These are phyloP conservation scores for Chaetoceros tenuissimus DNA, from an alignment of 108 stramenopile genomes.

Conservation along the genomic window DNA sequence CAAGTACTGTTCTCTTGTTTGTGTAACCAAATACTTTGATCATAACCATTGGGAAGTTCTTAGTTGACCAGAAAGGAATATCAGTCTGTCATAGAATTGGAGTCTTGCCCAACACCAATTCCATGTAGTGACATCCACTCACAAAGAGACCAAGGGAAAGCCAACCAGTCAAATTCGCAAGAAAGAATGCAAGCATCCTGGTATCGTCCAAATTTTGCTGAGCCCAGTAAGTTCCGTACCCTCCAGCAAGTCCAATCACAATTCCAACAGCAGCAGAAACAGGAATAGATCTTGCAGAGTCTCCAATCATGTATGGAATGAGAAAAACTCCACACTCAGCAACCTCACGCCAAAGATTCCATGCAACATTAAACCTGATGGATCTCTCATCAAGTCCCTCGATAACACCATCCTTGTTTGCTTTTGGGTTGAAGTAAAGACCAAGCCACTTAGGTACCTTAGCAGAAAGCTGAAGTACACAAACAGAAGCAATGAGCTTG, in stretches of 20 bases:
- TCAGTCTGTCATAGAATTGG: conserved; percentile 39
- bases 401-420: conserved; percentile 14
- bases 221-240: conserved; percentile 46
- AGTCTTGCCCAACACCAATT: conserved; percentile 50
- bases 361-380: conserved; percentile 78
- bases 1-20: conserved; percentile 48
- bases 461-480: conserved; percentile 58
- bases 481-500: conserved; percentile 66
- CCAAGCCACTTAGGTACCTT: conserved; percentile 75
- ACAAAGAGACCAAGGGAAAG: conserved; percentile 64
- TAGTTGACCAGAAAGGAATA: conserved; percentile 38
- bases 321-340: conserved; percentile 78
- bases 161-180: conserved; percentile 36
- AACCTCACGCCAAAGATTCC: conserved; percentile 84
- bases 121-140: conserved; percentile 63
- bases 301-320: conserved; percentile 70
- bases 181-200: conserved; percentile 44
- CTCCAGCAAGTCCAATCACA: conserved; percentile 36
- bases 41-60: conserved; percentile 62
- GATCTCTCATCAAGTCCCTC: conserved; percentile 40
- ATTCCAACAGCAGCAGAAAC: conserved; percentile 56
- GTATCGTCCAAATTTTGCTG: conserved; percentile 51
- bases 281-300: conserved; percentile 52
- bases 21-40: conserved; percentile 79
- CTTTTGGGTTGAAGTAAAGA: conserved; percentile 47